These are phyloP conservation scores for Cicer pinnatifidum DNA, from an alignment of 306 rosid genomes.

Conservation along the genomic window DNA sequence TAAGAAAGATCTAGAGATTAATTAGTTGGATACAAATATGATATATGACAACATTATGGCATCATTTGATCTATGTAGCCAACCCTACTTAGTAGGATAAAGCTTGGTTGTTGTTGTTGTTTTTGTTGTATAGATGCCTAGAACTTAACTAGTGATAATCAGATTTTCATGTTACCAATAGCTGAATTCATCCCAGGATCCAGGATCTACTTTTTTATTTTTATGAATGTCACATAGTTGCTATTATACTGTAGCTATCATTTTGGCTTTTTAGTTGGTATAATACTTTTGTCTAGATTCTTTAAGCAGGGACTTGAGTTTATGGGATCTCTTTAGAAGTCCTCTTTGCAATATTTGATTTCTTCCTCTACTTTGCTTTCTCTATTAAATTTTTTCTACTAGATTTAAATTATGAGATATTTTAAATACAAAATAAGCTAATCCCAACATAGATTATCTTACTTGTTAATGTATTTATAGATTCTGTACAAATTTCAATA, in stretches of 20 bases:
- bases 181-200: slow-evolving; percentile 6
- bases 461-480: not conserved
- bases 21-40: too few relatives aligned
- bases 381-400: not conserved
- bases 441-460: not conserved
- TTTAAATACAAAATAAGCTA: not conserved
- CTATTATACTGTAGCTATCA: slow-evolving; percentile 3
- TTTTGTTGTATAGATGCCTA: not conserved
- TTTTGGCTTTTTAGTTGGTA: not conserved
- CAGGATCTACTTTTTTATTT: not conserved
- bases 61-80: too few relatives aligned
- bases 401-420: not conserved
- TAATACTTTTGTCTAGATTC: slow-evolving; percentile 1
- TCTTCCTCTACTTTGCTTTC: not conserved
- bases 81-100: too few relatives aligned
- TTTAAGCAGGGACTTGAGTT: not conserved
- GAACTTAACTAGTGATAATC: not conserved
- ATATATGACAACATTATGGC: too few relatives aligned
- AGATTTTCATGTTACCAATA: not conserved
- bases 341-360: slow-evolving; percentile 11
- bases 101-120: not conserved
- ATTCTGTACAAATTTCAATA: slow-evolving; percentile 34
- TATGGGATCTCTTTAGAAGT: not conserved
- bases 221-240: not conserved
- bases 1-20: too few relatives aligned